phyloP scores from a whole-genome alignment of 2,329 filamentous ascomycete species.

The Thielaviopsis populi region DNA sequence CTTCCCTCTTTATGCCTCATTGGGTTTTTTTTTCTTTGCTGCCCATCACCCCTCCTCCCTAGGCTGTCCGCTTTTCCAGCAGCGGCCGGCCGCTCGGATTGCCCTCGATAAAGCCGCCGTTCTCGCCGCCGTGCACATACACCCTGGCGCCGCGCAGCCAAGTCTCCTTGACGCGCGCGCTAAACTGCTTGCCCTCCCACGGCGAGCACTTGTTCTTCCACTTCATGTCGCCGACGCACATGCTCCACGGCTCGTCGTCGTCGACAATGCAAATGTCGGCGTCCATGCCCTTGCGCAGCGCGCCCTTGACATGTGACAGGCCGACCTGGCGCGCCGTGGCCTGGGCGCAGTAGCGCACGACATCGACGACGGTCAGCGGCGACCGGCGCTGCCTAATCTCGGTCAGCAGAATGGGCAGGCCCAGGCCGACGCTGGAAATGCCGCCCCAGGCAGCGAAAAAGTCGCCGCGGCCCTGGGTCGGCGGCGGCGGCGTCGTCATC shows the following conservation, averaged over 20 bases:
- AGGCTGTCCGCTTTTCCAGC: conserved; percentile 37
- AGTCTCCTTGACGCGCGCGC: conserved; percentile 67
- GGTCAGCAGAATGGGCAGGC: conserved; percentile 79
- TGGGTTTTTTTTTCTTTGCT: too few relatives aligned
- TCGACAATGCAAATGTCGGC: conserved; percentile 90
- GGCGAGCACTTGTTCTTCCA: conserved; percentile 90
- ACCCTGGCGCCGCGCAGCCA: conserved; percentile 66
- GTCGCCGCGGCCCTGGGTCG: conserved; percentile 42
- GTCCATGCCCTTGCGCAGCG: conserved; percentile 65
- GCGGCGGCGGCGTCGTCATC: conserved; percentile 20
- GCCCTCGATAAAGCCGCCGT: conserved; percentile 35
- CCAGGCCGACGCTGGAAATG: conserved; percentile 84
- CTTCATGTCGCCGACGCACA: conserved; percentile 65
- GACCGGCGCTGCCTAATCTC: conserved; percentile 37
- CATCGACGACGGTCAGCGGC: conserved; percentile 48
- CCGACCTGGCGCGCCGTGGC: conserved; percentile 86
- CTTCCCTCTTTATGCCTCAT: too few relatives aligned
- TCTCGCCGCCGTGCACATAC: conserved; percentile 47
- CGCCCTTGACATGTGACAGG: conserved; percentile 66
- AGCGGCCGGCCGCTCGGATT: conserved; percentile 41
- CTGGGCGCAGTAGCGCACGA: conserved; percentile 70
- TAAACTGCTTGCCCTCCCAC: conserved; percentile 68
- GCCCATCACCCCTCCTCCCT: neutral
- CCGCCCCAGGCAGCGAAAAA: conserved; percentile 97
- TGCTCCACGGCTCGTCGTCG: conserved; percentile 61